phyloP scores from a whole-genome alignment of 2,329 filamentous ascomycete genomes.

The Trichoderma asperellum region DNA sequence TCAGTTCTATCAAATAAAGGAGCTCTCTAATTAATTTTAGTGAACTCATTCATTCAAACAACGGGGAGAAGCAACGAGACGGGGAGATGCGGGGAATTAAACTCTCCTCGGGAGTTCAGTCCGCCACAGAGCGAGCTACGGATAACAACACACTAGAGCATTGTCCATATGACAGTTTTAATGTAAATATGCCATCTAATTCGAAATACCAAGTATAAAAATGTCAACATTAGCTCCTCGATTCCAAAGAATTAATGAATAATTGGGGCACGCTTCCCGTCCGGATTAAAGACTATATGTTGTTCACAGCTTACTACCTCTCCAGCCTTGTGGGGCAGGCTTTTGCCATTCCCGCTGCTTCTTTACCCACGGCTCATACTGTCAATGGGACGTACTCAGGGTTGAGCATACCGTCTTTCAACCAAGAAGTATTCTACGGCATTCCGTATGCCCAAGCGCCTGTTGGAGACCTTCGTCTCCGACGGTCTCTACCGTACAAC shows the following conservation, averaged over 20 bases:
- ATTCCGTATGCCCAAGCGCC: constrained; percentile 13
- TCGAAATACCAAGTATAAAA: neutral
- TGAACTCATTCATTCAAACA: neutral
- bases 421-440: constrained; percentile 17
- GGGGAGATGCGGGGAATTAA: constrained; percentile 21
- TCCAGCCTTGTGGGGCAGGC: neutral
- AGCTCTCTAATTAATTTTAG: neutral
- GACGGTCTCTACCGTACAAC: constrained; percentile 11
- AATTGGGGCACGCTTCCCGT: neutral
- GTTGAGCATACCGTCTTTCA: neutral
- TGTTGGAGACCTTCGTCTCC: constrained; percentile 5
- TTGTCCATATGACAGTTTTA: neutral
- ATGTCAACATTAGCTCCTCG: neutral
- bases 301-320: constrained; percentile 1
- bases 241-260: neutral
- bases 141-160: neutral
- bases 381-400: neutral
- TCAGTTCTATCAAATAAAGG: neutral
- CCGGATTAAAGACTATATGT: neutral
- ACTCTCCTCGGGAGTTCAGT: neutral
- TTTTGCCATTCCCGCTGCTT: neutral
- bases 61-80: neutral
- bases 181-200: neutral
- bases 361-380: neutral
- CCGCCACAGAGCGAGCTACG: neutral